Evolutionary conservation across 805 yeast genomes (phyloP).

Genomic region (Dipodascus geniculatus): DNA sequence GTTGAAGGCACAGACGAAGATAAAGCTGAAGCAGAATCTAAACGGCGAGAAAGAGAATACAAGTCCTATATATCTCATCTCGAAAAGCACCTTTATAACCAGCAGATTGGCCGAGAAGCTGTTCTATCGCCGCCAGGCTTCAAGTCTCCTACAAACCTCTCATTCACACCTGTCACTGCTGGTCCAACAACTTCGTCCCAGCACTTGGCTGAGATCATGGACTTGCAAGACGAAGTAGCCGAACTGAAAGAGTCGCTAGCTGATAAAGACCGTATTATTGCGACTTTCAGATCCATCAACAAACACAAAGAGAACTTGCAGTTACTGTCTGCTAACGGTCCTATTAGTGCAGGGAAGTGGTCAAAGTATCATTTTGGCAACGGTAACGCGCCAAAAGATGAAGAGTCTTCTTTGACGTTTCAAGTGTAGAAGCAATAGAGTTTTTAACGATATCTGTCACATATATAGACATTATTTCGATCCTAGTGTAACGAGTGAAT

Average conservation of each 20-base stretch:
- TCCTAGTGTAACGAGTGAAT: neutral
- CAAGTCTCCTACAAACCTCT: neutral
- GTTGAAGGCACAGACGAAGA: conserved; percentile 27
- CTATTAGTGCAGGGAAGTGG: neutral
- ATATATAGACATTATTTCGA: neutral
- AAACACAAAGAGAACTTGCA: conserved; percentile 37
- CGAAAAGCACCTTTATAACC: conserved; percentile 38
- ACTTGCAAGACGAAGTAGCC: conserved; percentile 55
- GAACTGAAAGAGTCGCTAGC: conserved; percentile 50
- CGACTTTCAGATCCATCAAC: conserved; percentile 55
- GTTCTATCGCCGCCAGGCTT: neutral
- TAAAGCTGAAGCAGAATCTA: conserved; percentile 14
- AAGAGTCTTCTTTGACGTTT: neutral
- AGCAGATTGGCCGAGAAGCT: conserved; percentile 5
- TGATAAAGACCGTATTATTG: conserved; percentile 71
- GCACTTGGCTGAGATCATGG: conserved; percentile 28
- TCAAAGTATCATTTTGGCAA: too few species aligned
- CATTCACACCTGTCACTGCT: neutral
- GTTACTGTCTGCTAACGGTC: neutral
- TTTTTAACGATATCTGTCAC: neutral
- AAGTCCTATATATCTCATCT: conserved; percentile 47
- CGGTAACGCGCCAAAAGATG: neutral
- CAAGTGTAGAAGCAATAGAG: neutral
- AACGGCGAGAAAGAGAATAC: conserved; percentile 25
- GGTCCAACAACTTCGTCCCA: conserved; percentile 6